phyloP scores from a whole-genome alignment of 306 rosid species.

The Delonix regia region DNA sequence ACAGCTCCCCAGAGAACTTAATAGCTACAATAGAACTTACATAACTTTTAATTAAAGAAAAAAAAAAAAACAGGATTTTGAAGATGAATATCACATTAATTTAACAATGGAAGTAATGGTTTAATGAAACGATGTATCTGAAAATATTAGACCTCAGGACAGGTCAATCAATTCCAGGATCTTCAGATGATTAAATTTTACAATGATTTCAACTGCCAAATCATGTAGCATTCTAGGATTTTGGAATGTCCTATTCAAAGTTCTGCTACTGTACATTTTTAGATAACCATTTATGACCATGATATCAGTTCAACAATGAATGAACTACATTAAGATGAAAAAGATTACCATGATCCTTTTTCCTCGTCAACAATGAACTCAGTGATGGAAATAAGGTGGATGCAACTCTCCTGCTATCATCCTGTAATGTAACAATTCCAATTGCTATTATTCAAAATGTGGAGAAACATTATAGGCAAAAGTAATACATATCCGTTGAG shows the following conservation, averaged over 20 bases:
- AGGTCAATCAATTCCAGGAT: too few relatives aligned
- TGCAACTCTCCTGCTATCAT: conserved; percentile 8
- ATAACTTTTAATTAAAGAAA: neutral
- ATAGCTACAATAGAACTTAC: neutral
- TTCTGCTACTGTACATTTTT: neutral
- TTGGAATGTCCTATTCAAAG: neutral
- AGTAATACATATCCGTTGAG: neutral
- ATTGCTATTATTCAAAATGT: neutral
- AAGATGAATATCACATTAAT: neutral
- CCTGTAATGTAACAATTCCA: neutral
- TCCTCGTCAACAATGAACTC: neutral
- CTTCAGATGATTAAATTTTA: too few relatives aligned
- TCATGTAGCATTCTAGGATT: neutral
- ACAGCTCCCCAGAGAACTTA: neutral
- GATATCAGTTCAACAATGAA: neutral
- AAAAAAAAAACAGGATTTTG: neutral
- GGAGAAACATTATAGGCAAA: neutral
- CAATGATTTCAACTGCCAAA: neutral
- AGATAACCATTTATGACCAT: neutral
- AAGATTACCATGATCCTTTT: conserved; percentile 4
- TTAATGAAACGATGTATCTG: too few relatives aligned
- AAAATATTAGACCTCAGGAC: too few relatives aligned
- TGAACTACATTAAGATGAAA: neutral
- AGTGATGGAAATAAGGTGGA: neutral
- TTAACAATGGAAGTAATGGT: neutral